These are phyloP conservation scores for Sesbania bispinosa DNA, from an alignment of 306 rosid species.

Conservation along the genomic window DNA sequence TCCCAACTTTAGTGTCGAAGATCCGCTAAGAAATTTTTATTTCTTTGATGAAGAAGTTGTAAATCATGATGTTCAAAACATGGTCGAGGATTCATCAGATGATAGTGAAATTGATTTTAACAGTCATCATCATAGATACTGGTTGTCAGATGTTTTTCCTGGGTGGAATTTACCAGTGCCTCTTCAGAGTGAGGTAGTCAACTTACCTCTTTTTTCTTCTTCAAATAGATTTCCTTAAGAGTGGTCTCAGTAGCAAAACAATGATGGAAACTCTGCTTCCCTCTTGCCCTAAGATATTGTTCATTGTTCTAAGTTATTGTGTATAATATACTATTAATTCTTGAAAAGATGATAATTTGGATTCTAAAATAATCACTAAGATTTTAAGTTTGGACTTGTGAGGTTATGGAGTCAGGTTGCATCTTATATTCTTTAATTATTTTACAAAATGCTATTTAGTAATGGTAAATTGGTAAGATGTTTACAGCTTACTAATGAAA, in stretches of 20 bases:
- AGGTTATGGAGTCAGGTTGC: constrained; percentile 8
- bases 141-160: constrained; percentile 41
- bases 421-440: neutral
- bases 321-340: neutral
- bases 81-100: constrained; percentile 66
- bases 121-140: constrained; percentile 37
- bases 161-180: constrained; percentile 37
- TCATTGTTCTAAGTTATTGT: neutral
- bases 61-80: constrained; percentile 46
- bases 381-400: constrained; percentile 3
- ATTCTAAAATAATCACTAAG: neutral
- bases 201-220: neutral
- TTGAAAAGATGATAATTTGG: neutral
- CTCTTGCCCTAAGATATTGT: neutral
- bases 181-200: constrained; percentile 55
- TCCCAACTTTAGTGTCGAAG: constrained; percentile 37
- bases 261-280: neutral
- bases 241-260: constrained; percentile 18
- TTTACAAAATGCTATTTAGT: constrained; percentile 14
- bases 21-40: constrained; percentile 43
- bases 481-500: too few species aligned
- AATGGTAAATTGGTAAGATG: too few species aligned
- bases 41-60: constrained; percentile 40
- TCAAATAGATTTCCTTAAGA: neutral
- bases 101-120: constrained; percentile 54